Evolutionary conservation across 352 stramenopile genomes (phyloP).

Genomic region (Phytophthora tubulina): DNA sequence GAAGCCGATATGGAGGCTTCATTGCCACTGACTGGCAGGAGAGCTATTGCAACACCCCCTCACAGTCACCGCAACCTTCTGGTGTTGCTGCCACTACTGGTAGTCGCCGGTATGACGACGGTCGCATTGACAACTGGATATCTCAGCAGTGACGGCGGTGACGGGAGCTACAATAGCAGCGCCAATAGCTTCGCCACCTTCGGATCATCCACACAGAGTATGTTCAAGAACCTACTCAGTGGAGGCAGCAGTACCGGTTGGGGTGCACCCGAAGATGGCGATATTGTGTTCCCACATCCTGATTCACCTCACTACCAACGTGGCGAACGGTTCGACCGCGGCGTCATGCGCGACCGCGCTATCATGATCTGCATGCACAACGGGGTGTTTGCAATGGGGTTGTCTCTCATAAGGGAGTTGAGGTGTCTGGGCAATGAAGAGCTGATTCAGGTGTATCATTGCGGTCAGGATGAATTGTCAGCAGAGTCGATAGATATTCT

Average conservation of each 20-base stretch:
- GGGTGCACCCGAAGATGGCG: slow-evolving; percentile 22
- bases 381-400: slow-evolving; percentile 27
- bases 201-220: slow-evolving; percentile 8
- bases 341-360: slow-evolving; percentile 32
- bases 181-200: slow-evolving; percentile 23
- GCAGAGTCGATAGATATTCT: slow-evolving; percentile 25
- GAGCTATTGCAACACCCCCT: slow-evolving; percentile 14
- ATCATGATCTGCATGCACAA: slow-evolving; percentile 51
- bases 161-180: slow-evolving; percentile 12
- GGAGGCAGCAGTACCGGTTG: slow-evolving; percentile 9
- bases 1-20: slow-evolving; percentile 23
- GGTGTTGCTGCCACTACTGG: slow-evolving; percentile 18
- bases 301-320: slow-evolving; percentile 34
- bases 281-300: slow-evolving; percentile 26
- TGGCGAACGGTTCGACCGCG: slow-evolving; percentile 30
- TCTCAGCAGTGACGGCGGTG: not conserved
- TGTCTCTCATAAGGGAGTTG: slow-evolving; percentile 32
- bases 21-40: slow-evolving; percentile 18
- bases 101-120: slow-evolving; percentile 22
- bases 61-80: slow-evolving; percentile 31
- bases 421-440: slow-evolving; percentile 38
- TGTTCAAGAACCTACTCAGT: slow-evolving; percentile 11
- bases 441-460: slow-evolving; percentile 37
- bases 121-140: slow-evolving; percentile 4
- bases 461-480: slow-evolving; percentile 43